Evolutionary conservation across 495 filamentous ascomycete genomes (phyloP), one percentile per base, ranked within the genome.

Genomic region (Paragyromitra xinjiangensis): DNA sequence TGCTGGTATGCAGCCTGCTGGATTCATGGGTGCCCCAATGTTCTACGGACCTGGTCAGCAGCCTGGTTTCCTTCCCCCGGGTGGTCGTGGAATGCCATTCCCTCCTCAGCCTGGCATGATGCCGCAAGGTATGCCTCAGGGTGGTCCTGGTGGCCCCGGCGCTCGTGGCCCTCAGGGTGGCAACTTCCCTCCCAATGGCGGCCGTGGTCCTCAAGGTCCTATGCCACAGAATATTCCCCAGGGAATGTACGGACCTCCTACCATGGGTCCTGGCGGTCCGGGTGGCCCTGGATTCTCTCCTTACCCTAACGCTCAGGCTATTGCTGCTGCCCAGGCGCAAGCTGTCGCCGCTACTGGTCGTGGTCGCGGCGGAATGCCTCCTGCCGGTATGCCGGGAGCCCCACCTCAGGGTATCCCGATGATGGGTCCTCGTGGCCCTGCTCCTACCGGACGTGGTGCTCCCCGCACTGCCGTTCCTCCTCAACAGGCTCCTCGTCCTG

Each of bases 31-130:
- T 16, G 78, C 63, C 24, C 40, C 73, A 44, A 93, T 97, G 86
- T 97, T 93, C 88, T 96, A 94, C 82, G 90, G 89, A 37, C 92
- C 92, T 69, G 92, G 92, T 42, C 93, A 96, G 85, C 95, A 95
- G 86, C 88, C 90, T 14, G 91, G 92, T 83, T 89, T 93, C 85
- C 90, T 95, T 73, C 88, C 89, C 75, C 81, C 74, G 1, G 89
- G 86, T 74, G 91, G 91, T 81, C 93, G 94, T 83, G 92, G 91
- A 71, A 90, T 97, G 87, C 90, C 92, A 51, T 98, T 96, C 91
- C 90, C 93, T 82, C 88, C 89, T 69, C 91, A 93, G 85, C 89
- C 89, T 69, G 89, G 89, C 76, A 92, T 96, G 88, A 92, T 98
- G 84, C 91, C 94, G 70, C 94, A 95, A 83, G 92, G 91, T 82